Conservation (phyloP, 257 asterid genomes). For the Lantana camara region DNA sequence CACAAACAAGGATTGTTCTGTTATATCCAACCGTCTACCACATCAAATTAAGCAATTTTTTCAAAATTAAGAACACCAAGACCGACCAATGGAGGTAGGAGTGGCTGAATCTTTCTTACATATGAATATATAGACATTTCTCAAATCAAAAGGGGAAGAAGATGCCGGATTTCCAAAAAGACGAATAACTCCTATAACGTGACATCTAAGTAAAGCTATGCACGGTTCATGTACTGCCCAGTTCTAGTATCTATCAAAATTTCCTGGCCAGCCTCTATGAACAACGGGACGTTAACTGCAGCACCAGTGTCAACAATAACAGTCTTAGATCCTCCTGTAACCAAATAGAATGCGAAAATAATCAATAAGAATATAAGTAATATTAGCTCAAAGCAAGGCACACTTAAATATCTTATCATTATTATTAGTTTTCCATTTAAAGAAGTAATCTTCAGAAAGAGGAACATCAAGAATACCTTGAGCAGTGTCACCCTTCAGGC, state of each 20-base stretch:
- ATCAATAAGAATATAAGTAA: constrained; percentile 8
- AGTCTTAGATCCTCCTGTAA: constrained; percentile 92
- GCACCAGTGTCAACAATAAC: constrained; percentile 94
- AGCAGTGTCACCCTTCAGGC: constrained; percentile 95
- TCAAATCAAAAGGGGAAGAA: constrained; percentile 23
- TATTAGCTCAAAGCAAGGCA: background rate
- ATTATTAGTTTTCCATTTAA: too few species aligned
- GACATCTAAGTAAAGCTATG: constrained; percentile 39
- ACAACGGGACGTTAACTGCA: constrained; percentile 82
- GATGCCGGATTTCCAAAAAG: constrained; percentile 21
- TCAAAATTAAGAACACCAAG: background rate
- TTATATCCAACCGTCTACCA: background rate
- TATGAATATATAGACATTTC: constrained; percentile 12
- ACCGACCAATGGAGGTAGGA: background rate
- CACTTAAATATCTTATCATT: background rate
- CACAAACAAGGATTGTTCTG: background rate
- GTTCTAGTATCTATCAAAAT: constrained; percentile 85
- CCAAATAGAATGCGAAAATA: constrained; percentile 13
- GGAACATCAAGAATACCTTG: constrained; percentile 63
- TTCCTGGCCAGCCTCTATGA: constrained; percentile 62
- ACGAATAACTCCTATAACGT: constrained; percentile 8
- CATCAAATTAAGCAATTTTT: background rate
- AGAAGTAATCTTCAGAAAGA: background rate
- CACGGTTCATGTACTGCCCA: constrained; percentile 97
- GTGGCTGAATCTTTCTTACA: constrained; percentile 9